A percentile compares a stretch with the other conserved stretches of the same genome.
Evolutionary conservation across 2,329 filamentous ascomycete species (phyloP).

Genomic region (Exserohilum rostratum): DNA sequence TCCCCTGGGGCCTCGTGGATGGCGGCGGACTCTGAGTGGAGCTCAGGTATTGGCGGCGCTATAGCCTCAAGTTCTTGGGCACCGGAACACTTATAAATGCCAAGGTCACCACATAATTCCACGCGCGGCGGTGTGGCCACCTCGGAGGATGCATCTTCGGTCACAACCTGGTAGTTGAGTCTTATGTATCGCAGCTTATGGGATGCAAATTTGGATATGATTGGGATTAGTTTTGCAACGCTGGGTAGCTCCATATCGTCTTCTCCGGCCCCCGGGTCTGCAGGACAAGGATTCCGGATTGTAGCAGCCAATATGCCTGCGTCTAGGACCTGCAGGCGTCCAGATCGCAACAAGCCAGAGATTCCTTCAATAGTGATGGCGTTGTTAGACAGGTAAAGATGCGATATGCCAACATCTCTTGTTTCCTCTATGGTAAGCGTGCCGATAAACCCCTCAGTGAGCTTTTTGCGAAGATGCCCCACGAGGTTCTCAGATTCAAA

Average conservation of each 20-base stretch:
- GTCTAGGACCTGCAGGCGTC: slow-evolving; percentile 62
- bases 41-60: slow-evolving; percentile 23
- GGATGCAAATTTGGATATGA: slow-evolving; percentile 55
- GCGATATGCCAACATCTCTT: slow-evolving; percentile 62
- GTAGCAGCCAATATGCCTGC: slow-evolving; percentile 54
- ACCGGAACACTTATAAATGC: slow-evolving; percentile 21
- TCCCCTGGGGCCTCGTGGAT: slow-evolving; percentile 41
- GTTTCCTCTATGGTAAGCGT: slow-evolving; percentile 63
- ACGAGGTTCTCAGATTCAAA: slow-evolving; percentile 57
- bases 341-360: slow-evolving; percentile 59
- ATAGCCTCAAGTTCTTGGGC: slow-evolving; percentile 37
- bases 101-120: slow-evolving; percentile 35
- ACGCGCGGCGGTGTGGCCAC: slow-evolving; percentile 24
- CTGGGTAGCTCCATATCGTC: slow-evolving; percentile 51
- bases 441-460: slow-evolving; percentile 53
- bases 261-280: neutral
- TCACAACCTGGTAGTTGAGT: slow-evolving; percentile 62
- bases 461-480: slow-evolving; percentile 53
- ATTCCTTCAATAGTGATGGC: slow-evolving; percentile 62
- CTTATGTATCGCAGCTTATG: slow-evolving; percentile 60
- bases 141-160: slow-evolving; percentile 48
- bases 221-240: slow-evolving; percentile 61
- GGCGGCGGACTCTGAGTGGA: slow-evolving; percentile 25
- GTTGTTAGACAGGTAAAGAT: slow-evolving; percentile 65
- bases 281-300: slow-evolving; percentile 12